These are phyloP conservation scores for Daldinia caldariorum DNA, from an alignment of 495 filamentous ascomycete genomes.

Conservation along the genomic window DNA sequence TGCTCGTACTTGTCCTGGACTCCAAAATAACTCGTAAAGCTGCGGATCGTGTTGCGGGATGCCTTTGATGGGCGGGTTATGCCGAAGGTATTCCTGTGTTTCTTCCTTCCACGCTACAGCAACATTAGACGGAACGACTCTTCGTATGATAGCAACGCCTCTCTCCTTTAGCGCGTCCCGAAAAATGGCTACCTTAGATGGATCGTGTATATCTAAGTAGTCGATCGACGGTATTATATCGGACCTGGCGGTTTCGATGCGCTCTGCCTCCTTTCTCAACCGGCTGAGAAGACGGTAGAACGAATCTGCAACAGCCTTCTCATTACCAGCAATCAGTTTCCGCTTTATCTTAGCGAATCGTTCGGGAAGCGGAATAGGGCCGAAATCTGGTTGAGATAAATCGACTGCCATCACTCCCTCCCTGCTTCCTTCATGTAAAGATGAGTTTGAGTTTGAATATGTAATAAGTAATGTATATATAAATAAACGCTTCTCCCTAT, in stretches of 20 bases:
- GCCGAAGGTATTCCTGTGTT: slow-evolving; percentile 63
- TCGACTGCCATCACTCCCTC: slow-evolving; percentile 37
- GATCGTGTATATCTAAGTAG: slow-evolving; percentile 64
- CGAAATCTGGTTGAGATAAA: slow-evolving; percentile 36
- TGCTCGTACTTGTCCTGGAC: slow-evolving; percentile 75
- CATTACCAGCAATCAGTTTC: slow-evolving; percentile 68
- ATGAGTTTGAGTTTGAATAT: neutral
- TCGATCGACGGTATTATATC: slow-evolving; percentile 69
- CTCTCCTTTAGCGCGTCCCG: slow-evolving; percentile 62
- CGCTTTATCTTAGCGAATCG: slow-evolving; percentile 78
- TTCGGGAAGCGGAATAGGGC: slow-evolving; percentile 66
- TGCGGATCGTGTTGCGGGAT: slow-evolving; percentile 61
- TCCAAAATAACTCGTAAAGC: slow-evolving; percentile 88
- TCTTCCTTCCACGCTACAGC: slow-evolving; percentile 64
- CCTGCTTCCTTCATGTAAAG: slow-evolving; percentile 9
- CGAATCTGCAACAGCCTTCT: slow-evolving; percentile 65
- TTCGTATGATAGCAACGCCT: slow-evolving; percentile 69
- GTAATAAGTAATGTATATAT: neutral
- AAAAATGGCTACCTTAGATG: slow-evolving; percentile 56
- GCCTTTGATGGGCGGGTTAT: slow-evolving; percentile 59
- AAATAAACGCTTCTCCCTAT: neutral
- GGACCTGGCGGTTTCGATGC: slow-evolving; percentile 52
- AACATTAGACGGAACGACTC: slow-evolving; percentile 65
- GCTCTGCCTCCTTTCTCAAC: slow-evolving; percentile 64
- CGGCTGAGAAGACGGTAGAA: slow-evolving; percentile 73